These are phyloP conservation scores for Perilla frutescens DNA, from an alignment of 257 asterid genomes.

Conservation along the genomic window DNA sequence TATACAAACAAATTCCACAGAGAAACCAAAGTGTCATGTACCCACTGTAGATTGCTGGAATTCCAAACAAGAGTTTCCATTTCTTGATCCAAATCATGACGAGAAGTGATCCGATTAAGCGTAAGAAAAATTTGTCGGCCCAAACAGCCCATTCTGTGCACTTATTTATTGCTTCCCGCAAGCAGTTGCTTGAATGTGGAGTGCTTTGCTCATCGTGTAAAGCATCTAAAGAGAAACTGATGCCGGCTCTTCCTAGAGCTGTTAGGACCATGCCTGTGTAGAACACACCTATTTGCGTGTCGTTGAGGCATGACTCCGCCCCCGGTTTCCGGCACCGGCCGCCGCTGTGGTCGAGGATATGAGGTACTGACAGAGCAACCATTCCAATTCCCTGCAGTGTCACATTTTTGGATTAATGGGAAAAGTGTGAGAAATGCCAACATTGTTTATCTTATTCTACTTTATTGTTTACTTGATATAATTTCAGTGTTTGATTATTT, in stretches of 20 bases:
- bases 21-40: constrained; percentile 42
- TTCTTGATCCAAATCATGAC: constrained; percentile 33
- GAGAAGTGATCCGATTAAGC: constrained; percentile 1
- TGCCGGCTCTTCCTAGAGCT: constrained; percentile 62
- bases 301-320: constrained; percentile 40
- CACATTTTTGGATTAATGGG: too few species aligned
- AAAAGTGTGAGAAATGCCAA: too few species aligned
- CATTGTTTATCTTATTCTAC: too few species aligned
- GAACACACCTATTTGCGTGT: constrained; percentile 52
- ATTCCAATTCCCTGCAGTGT: constrained; percentile 55
- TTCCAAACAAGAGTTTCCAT: constrained; percentile 60
- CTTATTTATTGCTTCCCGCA: fast-evolving
- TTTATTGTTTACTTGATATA: too few species aligned
- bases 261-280: constrained; percentile 55
- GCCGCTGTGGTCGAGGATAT: constrained; percentile 44
- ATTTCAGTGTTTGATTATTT: too few species aligned
- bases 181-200: background rate
- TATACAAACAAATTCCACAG: constrained; percentile 12
- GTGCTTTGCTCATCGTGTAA: constrained; percentile 36
- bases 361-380: constrained; percentile 63
- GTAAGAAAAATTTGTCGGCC: background rate
- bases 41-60: constrained; percentile 54
- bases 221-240: constrained; percentile 47
- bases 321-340: constrained; percentile 46
- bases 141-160: too few species aligned